Evolutionary conservation across 495 filamentous ascomycete genomes (phyloP), one percentile per base, ranked within the genome.

Genomic region (Monascus purpureus): DNA sequence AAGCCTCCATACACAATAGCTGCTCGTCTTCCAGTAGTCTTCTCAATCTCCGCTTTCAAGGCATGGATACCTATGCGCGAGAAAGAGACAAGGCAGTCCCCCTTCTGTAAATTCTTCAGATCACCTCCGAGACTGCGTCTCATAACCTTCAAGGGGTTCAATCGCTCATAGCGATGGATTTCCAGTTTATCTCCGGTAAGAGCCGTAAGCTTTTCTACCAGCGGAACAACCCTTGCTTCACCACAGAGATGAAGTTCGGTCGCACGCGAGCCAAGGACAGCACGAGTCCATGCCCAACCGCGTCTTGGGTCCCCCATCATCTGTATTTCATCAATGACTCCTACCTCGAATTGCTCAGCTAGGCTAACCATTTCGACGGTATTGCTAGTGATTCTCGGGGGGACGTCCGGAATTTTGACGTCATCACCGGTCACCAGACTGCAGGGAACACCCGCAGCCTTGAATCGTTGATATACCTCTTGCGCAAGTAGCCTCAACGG

Each of bases 241-340:
- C 92, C 92, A 52, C 92, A 99, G 7, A 95, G 65, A 55, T 99
- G 92, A 8, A 99, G 55, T 50, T 99, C 92, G 38, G 73, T 75
- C 3, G 82, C 90, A 50, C 76, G 73, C 3, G 90, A 54, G 15
- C 90, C 92, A 12, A 99, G 65, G 7, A 95, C 67, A 17, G 90
- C 90, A 49, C 86, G 77, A 4, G 90, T 94, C 92, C 92, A 99
- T 18, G 88, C 92, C 85, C 85, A 95, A 2, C 92, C 92, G 29
- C 92, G 78, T 1, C 78, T 67, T 2, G 49, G 29, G 44, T 83
- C 73, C 13, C 75, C 79, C 35, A 96, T 86, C 90, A 95, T 95
- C 49, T 99, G 92, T 35, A 96, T 96, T 59, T 97, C 88, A 46
- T 97, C 88, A 34, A 99, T 83, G 41, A 99, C 88, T 6, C 83